Conservation (phyloP, 352 stramenopile genomes). For the Pythium sp. region DNA sequence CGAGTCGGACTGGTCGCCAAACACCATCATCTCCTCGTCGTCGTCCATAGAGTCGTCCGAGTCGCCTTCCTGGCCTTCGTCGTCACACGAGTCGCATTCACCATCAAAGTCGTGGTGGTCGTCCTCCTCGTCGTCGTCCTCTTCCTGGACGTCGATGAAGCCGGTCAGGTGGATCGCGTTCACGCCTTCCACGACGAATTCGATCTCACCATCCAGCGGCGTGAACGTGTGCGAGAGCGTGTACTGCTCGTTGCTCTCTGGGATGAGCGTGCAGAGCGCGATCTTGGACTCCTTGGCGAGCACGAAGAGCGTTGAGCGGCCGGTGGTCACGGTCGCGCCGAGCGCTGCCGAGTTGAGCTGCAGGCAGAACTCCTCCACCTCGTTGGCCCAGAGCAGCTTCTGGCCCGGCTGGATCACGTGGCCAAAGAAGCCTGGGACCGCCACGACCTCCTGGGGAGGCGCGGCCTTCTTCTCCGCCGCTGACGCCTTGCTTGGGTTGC, state of each 20-base stretch:
- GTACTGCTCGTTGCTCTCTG: conserved; percentile 63
- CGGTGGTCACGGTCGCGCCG: conserved; percentile 39
- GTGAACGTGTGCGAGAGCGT: conserved; percentile 79
- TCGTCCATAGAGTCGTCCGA: conserved; percentile 42
- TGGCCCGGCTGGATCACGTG: conserved; percentile 63
- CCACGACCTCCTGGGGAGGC: conserved; percentile 33
- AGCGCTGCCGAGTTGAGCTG: conserved; percentile 78
- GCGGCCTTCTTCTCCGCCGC: conserved; percentile 10
- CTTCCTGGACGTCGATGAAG: conserved; percentile 76
- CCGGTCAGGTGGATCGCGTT: conserved; percentile 82
- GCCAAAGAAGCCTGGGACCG: conserved; percentile 79
- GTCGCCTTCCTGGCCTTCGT: conserved; percentile 28
- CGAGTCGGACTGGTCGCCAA: conserved; percentile 35
- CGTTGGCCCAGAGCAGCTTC: conserved; percentile 64
- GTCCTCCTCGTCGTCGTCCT: conserved; percentile 61
- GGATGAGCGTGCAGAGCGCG: conserved; percentile 70
- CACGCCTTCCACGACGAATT: conserved; percentile 64
- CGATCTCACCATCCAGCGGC: conserved; percentile 65
- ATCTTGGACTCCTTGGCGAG: conserved; percentile 67
- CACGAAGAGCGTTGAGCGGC: conserved; percentile 77
- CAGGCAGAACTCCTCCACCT: conserved; percentile 72
- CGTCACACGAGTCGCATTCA: conserved; percentile 23
- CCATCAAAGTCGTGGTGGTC: conserved; percentile 39
- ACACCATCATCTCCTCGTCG: conserved; percentile 65
- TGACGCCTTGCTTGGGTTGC: conserved; percentile 2